Conservation (phyloP, 2,329 filamentous ascomycete species). For the Lithohypha guttulata region DNA sequence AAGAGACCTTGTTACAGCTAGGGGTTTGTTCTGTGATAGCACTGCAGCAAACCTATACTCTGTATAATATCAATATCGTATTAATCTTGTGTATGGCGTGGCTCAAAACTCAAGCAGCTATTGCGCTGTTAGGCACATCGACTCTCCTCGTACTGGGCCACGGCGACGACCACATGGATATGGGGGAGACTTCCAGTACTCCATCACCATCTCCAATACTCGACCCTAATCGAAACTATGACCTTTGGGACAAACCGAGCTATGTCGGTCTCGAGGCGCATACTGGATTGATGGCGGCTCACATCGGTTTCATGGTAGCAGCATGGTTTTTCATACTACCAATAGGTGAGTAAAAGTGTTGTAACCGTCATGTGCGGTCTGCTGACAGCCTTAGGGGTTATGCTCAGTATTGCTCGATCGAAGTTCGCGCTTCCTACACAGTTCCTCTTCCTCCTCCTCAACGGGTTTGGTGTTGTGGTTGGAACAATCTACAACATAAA, state of each 20-base stretch:
- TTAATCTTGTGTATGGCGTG: constrained; percentile 12
- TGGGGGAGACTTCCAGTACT: constrained; percentile 17
- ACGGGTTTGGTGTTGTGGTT: constrained; percentile 54
- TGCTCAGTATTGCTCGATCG: constrained; percentile 75
- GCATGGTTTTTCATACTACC: constrained; percentile 66
- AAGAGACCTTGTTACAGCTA: no score
- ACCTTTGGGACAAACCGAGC: constrained; percentile 26
- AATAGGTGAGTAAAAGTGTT: constrained; percentile 45
- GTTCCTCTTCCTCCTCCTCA: constrained; percentile 53
- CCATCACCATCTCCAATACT: constrained; percentile 15
- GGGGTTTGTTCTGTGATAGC: no score
- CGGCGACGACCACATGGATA: constrained; percentile 18
- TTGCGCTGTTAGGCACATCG: constrained; percentile 18
- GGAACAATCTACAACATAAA: constrained; percentile 64
- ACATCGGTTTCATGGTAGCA: constrained; percentile 59
- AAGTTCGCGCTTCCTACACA: constrained; percentile 61
- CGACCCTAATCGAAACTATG: constrained; percentile 21
- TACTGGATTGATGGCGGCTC: constrained; percentile 48
- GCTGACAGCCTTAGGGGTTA: constrained; percentile 49
- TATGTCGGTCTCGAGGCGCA: constrained; percentile 31
- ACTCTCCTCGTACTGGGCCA: constrained; percentile 14
- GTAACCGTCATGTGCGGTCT: background rate
- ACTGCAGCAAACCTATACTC: no score
- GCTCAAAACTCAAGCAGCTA: constrained; percentile 15
- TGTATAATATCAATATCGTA: background rate